phyloP scores from a whole-genome alignment of 2,329 filamentous ascomycete species.

The Thelonectria olida region DNA sequence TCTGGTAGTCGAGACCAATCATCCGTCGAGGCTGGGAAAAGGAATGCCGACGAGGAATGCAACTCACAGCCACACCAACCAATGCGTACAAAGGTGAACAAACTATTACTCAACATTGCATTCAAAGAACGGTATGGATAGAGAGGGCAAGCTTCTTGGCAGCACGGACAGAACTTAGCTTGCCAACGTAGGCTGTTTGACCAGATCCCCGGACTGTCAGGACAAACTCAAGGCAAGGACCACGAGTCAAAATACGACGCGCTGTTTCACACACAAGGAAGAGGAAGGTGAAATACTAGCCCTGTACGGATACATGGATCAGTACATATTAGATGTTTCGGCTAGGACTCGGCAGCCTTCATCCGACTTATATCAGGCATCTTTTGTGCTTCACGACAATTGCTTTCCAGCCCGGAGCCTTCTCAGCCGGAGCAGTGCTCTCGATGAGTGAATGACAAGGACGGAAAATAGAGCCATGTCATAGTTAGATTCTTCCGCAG shows the following conservation, averaged over 20 bases:
- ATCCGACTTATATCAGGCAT: too few species aligned
- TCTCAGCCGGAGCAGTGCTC: too few species aligned
- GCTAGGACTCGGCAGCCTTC: background rate
- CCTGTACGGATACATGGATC: too few species aligned
- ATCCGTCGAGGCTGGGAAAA: background rate
- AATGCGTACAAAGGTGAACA: background rate
- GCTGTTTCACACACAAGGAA: background rate
- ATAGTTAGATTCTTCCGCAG: too few species aligned
- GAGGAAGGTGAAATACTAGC: background rate
- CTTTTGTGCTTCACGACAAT: too few species aligned
- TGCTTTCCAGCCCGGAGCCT: too few species aligned
- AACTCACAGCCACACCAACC: background rate
- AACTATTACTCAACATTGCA: background rate
- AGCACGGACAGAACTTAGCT: too few species aligned
- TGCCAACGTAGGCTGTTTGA: too few species aligned
- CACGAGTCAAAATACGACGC: constrained; percentile 11
- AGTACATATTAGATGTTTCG: background rate
- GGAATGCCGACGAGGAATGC: background rate
- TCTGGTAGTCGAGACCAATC: background rate
- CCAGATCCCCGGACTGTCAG: background rate
- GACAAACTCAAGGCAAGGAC: constrained; percentile 11
- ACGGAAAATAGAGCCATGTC: background rate
- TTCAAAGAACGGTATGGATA: background rate
- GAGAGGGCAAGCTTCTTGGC: background rate
- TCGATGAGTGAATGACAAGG: background rate